Evolutionary conservation across 345 rosid species (phyloP), one percentile per base, ranked within the genome.

Genomic region (Boechera retrofracta): DNA sequence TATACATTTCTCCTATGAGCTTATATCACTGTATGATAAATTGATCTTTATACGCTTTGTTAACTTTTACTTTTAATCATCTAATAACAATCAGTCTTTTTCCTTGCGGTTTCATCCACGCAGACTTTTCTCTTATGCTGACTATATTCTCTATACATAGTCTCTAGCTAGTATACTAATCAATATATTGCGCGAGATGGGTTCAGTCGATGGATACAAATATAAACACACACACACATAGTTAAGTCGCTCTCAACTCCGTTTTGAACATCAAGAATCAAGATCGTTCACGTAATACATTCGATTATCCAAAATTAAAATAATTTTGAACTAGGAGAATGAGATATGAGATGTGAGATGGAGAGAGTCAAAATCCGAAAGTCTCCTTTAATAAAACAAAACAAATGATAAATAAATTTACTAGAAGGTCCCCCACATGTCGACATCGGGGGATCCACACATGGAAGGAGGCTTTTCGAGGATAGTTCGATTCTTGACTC

Each of bases 401-500:
- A 53, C 52, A 24, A 24, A 10, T 10, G 5, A 54, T 10, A 10
- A 52, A 7, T 1, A 10, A 28, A 54, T 2, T 4, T 11, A 31
- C 3, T 10, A 5, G 7, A 26, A 53, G 32, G 12, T 28, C 35
- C 36, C 36, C 59, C n/a, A 55, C 59, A 10, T 26, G 59, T 52
- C 15, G 29, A 52, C 29, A 7, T 49, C 21, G 21, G 11, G 21
- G 66, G 72, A 36, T 56, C 65, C 35, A 70, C 75, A 71, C 6
- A 55, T 57, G 0, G 31, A 28, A 12, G 5, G 58, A 9, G 39
- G 38, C 75, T 60, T 60, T 58, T 47, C 67, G 75, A 21, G 24
- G 75, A 48, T 35, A 5, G 6, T 71, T 71, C 75, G n/a, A 10
- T 45, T 42, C 45, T 60, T 71, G 59, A 48, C 68, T 15, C n/a